Evolutionary conservation across 2,329 filamentous ascomycete species (phyloP), one percentile per base, ranked within the genome.

Genomic region (Ophiocordyceps australis): DNA sequence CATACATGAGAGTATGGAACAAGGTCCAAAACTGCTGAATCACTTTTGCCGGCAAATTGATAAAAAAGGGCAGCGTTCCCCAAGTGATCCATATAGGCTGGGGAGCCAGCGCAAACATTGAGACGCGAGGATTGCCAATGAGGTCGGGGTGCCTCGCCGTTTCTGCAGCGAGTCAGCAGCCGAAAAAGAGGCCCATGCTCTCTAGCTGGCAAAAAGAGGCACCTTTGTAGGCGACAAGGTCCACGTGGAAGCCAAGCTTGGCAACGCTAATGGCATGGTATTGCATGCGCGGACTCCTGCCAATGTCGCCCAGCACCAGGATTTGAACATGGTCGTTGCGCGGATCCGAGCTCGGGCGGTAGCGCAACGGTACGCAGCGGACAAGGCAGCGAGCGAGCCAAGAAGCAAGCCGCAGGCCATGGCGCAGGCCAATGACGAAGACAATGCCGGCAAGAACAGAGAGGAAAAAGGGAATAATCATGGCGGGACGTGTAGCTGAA

Each of bases 231-330:
- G 86, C 89, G 38, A 98, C 74, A 9, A 98, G 56, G 45, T 86
- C 74, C 13, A 94, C 86, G 18, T 64, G 62, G 6, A 73, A 76
- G 14, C 81, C 81, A 42, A 83, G 73, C 40, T 74, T 78, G 21
- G 82, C 81, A 41, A 95, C 73, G 46, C 86, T 95, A 38, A 93
- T 59, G 13, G 86, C 86, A 63, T 98, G 89, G 41, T 98, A 95
- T 45, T 95, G 85, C 86, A 98, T 98, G 29, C 89, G 81, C 25
- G 89, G 89, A 46, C 86, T 95, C 23, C 85, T 72, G 20, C 89
- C 89, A 46, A 98, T 85, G 44, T 98, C 89, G 23, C 89, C 89
- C 16, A 98, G 65, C 12, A 98, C 89, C 11, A 98, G 63, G 27
- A 98, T 70, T 49, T 93, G 82, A 22, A 86, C 44, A 32, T 55